Conservation (phyloP, 257 asterid species). For the Coffea canephora region DNA sequence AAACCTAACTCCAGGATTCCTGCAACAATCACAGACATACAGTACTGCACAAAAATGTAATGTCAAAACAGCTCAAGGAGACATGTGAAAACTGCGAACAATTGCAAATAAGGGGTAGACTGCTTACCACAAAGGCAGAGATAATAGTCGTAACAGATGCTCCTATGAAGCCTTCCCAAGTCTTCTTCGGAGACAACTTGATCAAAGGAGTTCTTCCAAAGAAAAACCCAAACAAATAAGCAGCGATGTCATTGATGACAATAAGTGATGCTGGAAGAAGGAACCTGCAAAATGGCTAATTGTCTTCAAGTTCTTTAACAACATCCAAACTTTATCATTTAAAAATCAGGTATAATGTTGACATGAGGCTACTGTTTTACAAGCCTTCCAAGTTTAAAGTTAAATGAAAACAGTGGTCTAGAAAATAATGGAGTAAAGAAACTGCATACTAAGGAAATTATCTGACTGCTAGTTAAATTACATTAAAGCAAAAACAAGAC, state of each 20-base stretch:
- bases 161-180: conserved; percentile 97
- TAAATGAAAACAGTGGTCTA: not conserved
- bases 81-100: not conserved
- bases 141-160: conserved; percentile 77
- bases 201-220: conserved; percentile 89
- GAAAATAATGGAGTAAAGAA: not conserved
- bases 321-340: conserved; percentile 16
- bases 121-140: conserved; percentile 74
- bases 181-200: conserved; percentile 85
- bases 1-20: not conserved
- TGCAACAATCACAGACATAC: not conserved
- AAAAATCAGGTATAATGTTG: not conserved
- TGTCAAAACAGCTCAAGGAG: not conserved
- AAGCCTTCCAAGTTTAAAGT: not conserved
- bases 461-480: not conserved
- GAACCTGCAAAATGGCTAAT: conserved; percentile 64
- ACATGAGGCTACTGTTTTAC: not conserved
- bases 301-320: conserved; percentile 27
- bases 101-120: conserved; percentile 9
- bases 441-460: not conserved
- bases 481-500: not conserved
- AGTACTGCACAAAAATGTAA: not conserved
- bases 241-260: conserved; percentile 77
- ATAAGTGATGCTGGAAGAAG: conserved; percentile 96
- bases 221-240: conserved; percentile 82